Percentiles rank a stretch among this genome's conserved stretches.
phyloP scores from a whole-genome alignment of 108 stramenopile genomes.

The Fistulifera solaris region DNA sequence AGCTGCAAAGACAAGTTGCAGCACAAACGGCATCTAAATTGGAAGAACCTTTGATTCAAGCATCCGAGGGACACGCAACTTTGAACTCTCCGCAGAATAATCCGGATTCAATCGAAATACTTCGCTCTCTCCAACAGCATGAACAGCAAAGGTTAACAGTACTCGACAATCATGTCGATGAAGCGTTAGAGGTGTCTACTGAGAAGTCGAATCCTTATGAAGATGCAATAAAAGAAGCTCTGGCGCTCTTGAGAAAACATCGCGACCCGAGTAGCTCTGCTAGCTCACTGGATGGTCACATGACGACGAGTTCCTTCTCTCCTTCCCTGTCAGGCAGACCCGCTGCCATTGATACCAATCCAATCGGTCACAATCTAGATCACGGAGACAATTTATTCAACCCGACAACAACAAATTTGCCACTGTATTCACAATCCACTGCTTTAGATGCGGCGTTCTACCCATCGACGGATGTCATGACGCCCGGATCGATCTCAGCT shows the following conservation, averaged over 20 bases:
- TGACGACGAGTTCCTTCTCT: neutral
- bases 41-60: no score
- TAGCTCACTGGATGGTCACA: neutral
- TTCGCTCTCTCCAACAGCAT: neutral
- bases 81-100: neutral
- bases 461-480: slow-evolving; percentile 2
- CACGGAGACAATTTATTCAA: slow-evolving; percentile 2
- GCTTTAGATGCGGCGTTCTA: neutral
- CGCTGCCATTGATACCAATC: neutral
- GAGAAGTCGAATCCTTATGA: slow-evolving; percentile 35
- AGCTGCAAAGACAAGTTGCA: slow-evolving; percentile 1
- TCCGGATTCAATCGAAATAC: neutral
- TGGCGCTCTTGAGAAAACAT: slow-evolving; percentile 32
- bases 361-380: slow-evolving; percentile 17
- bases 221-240: slow-evolving; percentile 37
- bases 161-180: no score
- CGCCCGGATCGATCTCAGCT: neutral
- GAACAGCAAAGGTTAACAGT: neutral
- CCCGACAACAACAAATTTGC: neutral
- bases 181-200: no score
- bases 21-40: neutral
- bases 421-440: neutral
- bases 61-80: neutral
- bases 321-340: neutral
- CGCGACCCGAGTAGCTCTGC: neutral